Evolutionary conservation across 1,139 yeast species (phyloP).

Genomic region (Geotrichum carabidarum): DNA sequence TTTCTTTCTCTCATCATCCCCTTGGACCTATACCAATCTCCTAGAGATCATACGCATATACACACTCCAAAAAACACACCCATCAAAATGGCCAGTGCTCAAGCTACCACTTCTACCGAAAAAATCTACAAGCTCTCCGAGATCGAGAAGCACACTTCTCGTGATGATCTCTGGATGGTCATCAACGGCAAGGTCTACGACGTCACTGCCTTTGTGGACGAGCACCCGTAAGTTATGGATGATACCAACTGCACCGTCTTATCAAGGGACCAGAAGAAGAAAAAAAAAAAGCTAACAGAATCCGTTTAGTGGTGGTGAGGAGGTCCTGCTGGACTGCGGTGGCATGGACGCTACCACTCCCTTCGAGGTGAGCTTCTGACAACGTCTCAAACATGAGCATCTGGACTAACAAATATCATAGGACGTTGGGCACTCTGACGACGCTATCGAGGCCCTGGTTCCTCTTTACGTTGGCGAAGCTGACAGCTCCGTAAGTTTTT

Average conservation of each 20-base stretch:
- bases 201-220: conserved; percentile 76
- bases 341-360: conserved; percentile 94
- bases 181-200: conserved; percentile 89
- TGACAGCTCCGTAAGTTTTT: conserved; percentile 39
- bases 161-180: conserved; percentile 84
- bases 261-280: background rate
- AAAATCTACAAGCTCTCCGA: conserved; percentile 58
- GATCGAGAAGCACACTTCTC: conserved; percentile 68
- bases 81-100: conserved; percentile 2
- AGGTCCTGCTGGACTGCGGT: conserved; percentile 83
- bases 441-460: conserved; percentile 73
- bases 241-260: background rate
- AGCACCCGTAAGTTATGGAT: conserved; percentile 58
- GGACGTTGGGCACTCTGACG: conserved; percentile 97
- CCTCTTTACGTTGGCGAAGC: conserved; percentile 67
- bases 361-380: conserved; percentile 48
- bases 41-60: background rate
- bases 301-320: conserved; percentile 76
- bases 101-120: background rate
- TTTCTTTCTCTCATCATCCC: conserved; percentile 3
- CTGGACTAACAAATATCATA: conserved; percentile 1
- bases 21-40: background rate
- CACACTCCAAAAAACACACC: background rate
- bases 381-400: background rate
- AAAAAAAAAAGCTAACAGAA: background rate